Evolutionary conservation across 1,284 basidiomycete genomes (phyloP).

Genomic region (Ceratobasidium sp.): DNA sequence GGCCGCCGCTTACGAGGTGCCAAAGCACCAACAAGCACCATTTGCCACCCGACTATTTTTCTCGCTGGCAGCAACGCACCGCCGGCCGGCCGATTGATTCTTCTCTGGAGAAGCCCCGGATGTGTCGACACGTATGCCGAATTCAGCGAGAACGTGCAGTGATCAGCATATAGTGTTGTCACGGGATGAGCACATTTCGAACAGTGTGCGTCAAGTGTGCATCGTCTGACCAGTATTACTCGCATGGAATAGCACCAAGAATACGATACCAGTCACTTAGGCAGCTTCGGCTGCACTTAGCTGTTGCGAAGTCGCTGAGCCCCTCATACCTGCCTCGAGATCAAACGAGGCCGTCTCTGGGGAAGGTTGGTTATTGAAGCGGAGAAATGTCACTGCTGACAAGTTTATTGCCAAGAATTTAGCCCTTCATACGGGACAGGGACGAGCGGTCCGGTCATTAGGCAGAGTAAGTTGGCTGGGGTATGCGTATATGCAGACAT

Average conservation of each 20-base stretch:
- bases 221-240: neutral
- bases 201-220: neutral
- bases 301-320: neutral
- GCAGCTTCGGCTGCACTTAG: no score
- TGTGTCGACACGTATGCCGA: conserved; percentile 15
- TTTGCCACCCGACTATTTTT: conserved; percentile 20
- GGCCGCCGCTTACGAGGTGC: conserved; percentile 16
- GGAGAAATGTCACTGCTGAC: conserved; percentile 19
- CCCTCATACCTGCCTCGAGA: neutral
- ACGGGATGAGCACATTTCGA: conserved; percentile 2
- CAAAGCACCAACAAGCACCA: conserved; percentile 20
- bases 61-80: conserved; percentile 31
- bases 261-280: no score
- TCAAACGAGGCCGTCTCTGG: neutral
- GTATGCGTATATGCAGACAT: neutral
- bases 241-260: neutral
- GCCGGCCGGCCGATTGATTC: conserved; percentile 18
- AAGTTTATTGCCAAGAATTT: neutral
- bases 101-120: conserved; percentile 13
- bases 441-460: conserved; percentile 10
- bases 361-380: neutral
- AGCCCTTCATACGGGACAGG: conserved; percentile 7
- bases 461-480: neutral
- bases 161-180: conserved; percentile 20
- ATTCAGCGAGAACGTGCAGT: neutral